These are phyloP conservation scores for Zygoascus tannicola DNA, from an alignment of 805 yeast species.

Conservation along the genomic window DNA sequence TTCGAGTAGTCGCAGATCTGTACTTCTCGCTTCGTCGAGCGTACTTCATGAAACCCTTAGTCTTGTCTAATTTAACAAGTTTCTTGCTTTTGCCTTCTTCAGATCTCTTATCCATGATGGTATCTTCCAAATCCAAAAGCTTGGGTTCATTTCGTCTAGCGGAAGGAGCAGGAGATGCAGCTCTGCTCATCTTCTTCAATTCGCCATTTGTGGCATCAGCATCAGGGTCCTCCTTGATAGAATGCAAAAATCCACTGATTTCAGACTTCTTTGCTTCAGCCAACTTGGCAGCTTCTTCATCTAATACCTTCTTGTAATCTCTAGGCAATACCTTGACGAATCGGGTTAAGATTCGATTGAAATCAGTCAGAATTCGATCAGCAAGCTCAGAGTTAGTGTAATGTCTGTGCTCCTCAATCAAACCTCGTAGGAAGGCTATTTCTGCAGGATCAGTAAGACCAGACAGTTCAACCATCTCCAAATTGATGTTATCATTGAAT, in stretches of 20 bases:
- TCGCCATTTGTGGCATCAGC: constrained; percentile 88
- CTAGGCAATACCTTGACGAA: constrained; percentile 89
- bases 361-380: constrained; percentile 68
- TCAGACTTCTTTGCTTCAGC: constrained; percentile 53
- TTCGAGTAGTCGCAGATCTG: constrained; percentile 65
- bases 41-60: constrained; percentile 90
- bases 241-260: constrained; percentile 52
- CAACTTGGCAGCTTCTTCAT: constrained; percentile 56
- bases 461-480: constrained; percentile 71
- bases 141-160: constrained; percentile 55
- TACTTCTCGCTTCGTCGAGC: constrained; percentile 80
- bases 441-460: constrained; percentile 77
- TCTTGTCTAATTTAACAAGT: constrained; percentile 58
- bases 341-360: constrained; percentile 78
- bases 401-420: constrained; percentile 91
- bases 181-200: constrained; percentile 32
- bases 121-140: constrained; percentile 82
- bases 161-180: constrained; percentile 31
- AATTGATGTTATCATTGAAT: constrained; percentile 69
- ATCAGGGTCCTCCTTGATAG: constrained; percentile 69
- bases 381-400: constrained; percentile 92
- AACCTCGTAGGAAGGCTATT: constrained; percentile 85
- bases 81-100: constrained; percentile 56
- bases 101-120: constrained; percentile 58
- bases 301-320: constrained; percentile 86